Conservation (phyloP, 306 rosid genomes). For the Prunus kanzakura region DNA sequence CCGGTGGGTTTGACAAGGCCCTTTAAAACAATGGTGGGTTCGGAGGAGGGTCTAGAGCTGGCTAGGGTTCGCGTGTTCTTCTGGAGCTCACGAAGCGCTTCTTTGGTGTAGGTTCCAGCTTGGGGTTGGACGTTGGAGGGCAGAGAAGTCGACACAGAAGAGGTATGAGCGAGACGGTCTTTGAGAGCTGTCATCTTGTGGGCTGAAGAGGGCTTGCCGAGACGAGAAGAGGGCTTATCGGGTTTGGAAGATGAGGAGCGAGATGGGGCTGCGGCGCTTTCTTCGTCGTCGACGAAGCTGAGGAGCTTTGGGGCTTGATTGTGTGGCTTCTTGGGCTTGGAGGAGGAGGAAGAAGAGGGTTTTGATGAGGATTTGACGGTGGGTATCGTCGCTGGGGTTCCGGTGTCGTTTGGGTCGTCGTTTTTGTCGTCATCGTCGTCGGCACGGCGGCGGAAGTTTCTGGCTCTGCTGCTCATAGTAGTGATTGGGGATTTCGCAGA, state of each 20-base stretch:
- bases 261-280: conserved; percentile 34
- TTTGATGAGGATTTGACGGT: conserved; percentile 33
- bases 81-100: conserved; percentile 89
- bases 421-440: conserved; percentile 40
- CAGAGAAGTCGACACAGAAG: conserved; percentile 33
- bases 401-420: conserved; percentile 27
- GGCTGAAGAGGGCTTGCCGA: conserved; percentile 49
- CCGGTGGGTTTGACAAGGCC: conserved; percentile 65
- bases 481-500: not conserved
- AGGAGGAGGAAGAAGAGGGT: conserved; percentile 26
- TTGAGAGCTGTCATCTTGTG: conserved; percentile 61
- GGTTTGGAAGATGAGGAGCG: conserved; percentile 38
- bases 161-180: conserved; percentile 58
- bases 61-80: conserved; percentile 88
- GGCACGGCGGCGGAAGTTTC: conserved; percentile 86
- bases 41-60: conserved; percentile 52
- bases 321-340: conserved; percentile 60
- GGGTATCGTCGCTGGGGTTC: conserved; percentile 22
- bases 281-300: conserved; percentile 86
- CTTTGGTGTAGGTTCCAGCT: conserved; percentile 86
- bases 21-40: conserved; percentile 63
- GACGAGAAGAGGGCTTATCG: conserved; percentile 45
- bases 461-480: conserved; percentile 66
- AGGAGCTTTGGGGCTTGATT: conserved; percentile 66
- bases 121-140: conserved; percentile 86